Evolutionary conservation across 1,284 basidiomycete species (phyloP).

Genomic region (Tilletia indica): DNA sequence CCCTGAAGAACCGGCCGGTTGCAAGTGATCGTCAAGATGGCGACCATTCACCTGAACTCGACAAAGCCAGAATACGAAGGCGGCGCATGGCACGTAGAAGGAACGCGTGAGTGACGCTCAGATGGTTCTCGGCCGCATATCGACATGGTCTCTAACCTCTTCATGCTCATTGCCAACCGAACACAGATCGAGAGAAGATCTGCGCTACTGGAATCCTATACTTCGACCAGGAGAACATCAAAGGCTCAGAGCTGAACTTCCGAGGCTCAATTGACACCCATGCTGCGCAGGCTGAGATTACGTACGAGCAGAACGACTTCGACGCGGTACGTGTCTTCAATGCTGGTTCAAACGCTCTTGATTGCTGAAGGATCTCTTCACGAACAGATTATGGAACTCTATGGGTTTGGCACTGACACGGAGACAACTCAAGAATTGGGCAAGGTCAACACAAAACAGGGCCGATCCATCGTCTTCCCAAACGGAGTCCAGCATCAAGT

Average conservation of each 20-base stretch:
- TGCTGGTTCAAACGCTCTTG: conserved; percentile 27
- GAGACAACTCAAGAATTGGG: conserved; percentile 56
- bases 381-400: conserved; percentile 56
- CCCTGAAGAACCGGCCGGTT: conserved; percentile 43
- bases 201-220: conserved; percentile 54
- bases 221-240: conserved; percentile 63
- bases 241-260: conserved; percentile 59
- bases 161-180: neutral
- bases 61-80: conserved; percentile 58
- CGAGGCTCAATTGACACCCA: neutral
- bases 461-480: conserved; percentile 45
- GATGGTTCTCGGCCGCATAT: no score
- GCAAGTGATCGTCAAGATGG: conserved; percentile 63
- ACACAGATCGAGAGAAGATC: conserved; percentile 19
- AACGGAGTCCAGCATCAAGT: conserved; percentile 64
- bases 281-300: neutral
- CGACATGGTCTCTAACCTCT: neutral
- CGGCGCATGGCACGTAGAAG: conserved; percentile 62
- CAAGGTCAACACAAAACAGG: neutral
- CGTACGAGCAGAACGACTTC: conserved; percentile 12
- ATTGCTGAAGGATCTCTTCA: neutral
- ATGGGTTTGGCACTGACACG: conserved; percentile 57
- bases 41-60: conserved; percentile 58
- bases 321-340: neutral
- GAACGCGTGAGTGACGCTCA: conserved; percentile 7